phyloP scores from a whole-genome alignment of 257 asterid species.

The Asclepias syriaca region DNA sequence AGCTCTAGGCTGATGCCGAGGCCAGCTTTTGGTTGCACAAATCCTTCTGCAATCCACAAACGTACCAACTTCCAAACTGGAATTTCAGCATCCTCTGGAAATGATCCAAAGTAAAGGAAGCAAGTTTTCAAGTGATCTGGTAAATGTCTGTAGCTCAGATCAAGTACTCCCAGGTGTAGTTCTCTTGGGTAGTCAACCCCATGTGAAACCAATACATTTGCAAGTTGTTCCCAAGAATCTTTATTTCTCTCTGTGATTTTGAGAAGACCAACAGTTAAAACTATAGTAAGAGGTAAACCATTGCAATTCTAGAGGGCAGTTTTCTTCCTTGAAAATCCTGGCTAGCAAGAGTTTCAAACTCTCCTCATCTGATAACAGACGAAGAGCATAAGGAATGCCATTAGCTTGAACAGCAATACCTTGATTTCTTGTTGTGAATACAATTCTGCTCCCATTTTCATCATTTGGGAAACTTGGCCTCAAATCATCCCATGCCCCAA shows the following conservation, averaged over 20 bases:
- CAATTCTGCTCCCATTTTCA: too few species aligned
- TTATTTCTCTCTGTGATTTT: not conserved
- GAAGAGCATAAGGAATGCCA: too few species aligned
- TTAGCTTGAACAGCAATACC: too few species aligned
- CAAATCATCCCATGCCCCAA: too few species aligned
- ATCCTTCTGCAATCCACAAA: slow-evolving; percentile 4
- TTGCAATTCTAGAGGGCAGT: too few species aligned
- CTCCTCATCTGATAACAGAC: too few species aligned
- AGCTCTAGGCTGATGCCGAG: not conserved
- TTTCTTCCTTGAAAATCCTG: too few species aligned
- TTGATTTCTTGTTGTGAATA: too few species aligned
- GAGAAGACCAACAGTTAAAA: slow-evolving; percentile 8
- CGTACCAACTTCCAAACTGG: not conserved
- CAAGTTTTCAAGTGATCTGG: slow-evolving; percentile 3
- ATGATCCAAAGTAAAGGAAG: slow-evolving; percentile 11
- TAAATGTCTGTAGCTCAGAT: slow-evolving; percentile 4
- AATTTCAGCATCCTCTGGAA: slow-evolving; percentile 1
- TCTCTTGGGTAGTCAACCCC: not conserved
- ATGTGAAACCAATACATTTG: slow-evolving; percentile 7
- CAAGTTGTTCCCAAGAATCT: slow-evolving; percentile 6
- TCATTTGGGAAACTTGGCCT: too few species aligned
- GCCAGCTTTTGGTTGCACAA: not conserved
- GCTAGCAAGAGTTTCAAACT: too few species aligned
- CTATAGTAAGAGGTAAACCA: too few species aligned
- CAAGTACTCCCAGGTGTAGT: not conserved